Conservation (phyloP, 23 red algal species). For the Agarophyton chilense region DNA sequence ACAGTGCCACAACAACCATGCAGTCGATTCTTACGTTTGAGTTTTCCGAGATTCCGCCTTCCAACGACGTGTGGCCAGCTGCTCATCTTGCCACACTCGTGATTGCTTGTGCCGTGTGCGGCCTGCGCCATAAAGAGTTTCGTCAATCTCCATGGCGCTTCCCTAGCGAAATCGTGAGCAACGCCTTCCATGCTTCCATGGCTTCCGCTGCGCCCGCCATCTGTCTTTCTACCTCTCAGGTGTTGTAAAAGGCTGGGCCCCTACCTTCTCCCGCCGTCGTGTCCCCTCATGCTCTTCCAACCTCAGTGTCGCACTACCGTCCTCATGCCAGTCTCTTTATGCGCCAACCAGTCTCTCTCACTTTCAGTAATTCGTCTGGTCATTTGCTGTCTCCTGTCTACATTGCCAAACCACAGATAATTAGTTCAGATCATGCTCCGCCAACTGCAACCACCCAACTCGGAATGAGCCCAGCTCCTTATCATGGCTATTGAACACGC, state of each 20-base stretch:
- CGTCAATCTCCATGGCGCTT: slow-evolving; percentile 38
- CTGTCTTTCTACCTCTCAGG: slow-evolving; percentile 22
- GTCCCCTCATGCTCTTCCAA: slow-evolving; percentile 15
- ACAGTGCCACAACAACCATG: not conserved
- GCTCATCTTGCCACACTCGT: slow-evolving; percentile 38
- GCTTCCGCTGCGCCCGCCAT: slow-evolving; percentile 37
- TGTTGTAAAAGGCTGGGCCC: slow-evolving; percentile 24
- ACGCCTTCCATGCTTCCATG: slow-evolving; percentile 44
- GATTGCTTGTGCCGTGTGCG: slow-evolving; percentile 53
- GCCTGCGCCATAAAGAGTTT: slow-evolving; percentile 19
- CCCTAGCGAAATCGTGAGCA: slow-evolving; percentile 36
- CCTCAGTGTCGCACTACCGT: not conserved
- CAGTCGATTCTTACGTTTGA: slow-evolving; percentile 32
- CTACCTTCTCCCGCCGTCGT: slow-evolving; percentile 9
- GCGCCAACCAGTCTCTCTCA: not conserved
- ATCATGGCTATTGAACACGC: not conserved
- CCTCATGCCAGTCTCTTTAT: not conserved
- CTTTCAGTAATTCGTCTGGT: not conserved
- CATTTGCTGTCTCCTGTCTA: not conserved
- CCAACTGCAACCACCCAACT: slow-evolving; percentile 70
- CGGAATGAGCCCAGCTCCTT: slow-evolving; percentile 68
- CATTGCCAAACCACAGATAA: not conserved
- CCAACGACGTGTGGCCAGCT: slow-evolving; percentile 33
- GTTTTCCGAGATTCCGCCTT: slow-evolving; percentile 16
- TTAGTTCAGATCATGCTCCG: not conserved